Evolutionary conservation across 305 asterid species (phyloP), one percentile per base, ranked within the genome.

Genomic region (Withania somnifera): DNA sequence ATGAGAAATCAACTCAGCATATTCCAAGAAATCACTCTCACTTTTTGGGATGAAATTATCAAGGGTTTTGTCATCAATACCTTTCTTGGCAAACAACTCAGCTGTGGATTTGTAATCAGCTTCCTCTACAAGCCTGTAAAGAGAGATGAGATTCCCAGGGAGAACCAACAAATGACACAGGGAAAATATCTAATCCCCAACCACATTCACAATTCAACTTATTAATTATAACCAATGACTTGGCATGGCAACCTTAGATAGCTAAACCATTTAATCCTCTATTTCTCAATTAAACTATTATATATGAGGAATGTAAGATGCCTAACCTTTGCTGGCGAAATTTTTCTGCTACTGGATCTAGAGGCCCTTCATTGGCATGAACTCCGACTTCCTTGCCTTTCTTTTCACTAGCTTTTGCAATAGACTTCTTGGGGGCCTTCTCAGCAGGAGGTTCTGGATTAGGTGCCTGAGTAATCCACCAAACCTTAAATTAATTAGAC

Each of bases 51-150:
- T 93, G 83, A 94, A 94, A 87, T 86, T 93, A 17, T 94, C 98
- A n/a, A 96, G 88, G 36, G 90, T 90, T 53, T 90, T 96, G n/a
- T 90, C 95, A 83, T 89, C 94, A 71, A 89, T 93, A 66, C 89
- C 94, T 83, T 78, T 91, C 88, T 87, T 93, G 26, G 88, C 92
- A 89, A 95, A 95, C 77, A 95, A 79, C 85, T 95, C 98, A 42
- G 95, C 82, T n/a, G 98, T 94, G 38, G 98, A 79, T 90, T 90
- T 94, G 82, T 85, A 94, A 87, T 96, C 99, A 71, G 98, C 98
- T 88, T 96, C 99, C 85, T 96, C 99, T 2, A 94, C 97, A 79
- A 96, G 97, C 95, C 98, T 94, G 92, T 24, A 78, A 66, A 38
- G 36, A 10, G 47, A 52, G 24, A 67, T 30, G 80, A 17, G 66